These are phyloP conservation scores for Ceratocystis lukuohia DNA, from an alignment of 2,329 filamentous ascomycete genomes.

Conservation along the genomic window DNA sequence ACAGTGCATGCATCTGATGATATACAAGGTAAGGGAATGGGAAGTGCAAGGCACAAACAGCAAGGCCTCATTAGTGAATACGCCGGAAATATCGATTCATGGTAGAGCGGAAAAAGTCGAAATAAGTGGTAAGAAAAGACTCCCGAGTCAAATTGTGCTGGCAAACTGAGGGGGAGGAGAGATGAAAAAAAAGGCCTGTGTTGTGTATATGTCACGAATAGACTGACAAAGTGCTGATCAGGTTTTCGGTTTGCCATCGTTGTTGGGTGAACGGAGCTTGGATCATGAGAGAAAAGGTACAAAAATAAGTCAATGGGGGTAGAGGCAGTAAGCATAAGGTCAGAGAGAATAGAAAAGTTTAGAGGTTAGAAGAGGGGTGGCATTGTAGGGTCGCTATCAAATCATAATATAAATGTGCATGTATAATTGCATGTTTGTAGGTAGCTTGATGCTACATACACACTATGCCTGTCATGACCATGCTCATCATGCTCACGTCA, in stretches of 20 bases:
- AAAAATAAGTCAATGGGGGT: background rate
- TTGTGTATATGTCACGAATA: background rate
- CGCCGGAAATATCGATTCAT: background rate
- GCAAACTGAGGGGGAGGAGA: background rate
- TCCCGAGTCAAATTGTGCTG: too few species aligned
- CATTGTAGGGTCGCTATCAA: background rate
- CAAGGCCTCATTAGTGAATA: background rate
- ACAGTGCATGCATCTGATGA: background rate
- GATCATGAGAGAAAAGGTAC: background rate
- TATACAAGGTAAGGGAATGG: background rate
- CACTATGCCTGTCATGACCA: background rate
- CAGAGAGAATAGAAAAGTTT: background rate
- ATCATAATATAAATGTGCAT: background rate
- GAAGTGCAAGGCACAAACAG: background rate
- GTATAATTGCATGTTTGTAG: background rate
- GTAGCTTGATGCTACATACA: background rate
- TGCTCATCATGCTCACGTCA: slow-evolving; percentile 2
- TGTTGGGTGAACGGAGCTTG: slow-evolving; percentile 8
- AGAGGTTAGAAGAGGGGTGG: background rate
- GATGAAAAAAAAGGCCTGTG: background rate
- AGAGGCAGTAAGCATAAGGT: background rate
- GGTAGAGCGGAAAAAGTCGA: background rate
- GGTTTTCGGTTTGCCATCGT: background rate
- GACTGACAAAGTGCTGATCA: background rate
- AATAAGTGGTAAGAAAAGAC: background rate